phyloP scores from a whole-genome alignment of 2,329 filamentous ascomycete genomes.

The Onygenales sp. region DNA sequence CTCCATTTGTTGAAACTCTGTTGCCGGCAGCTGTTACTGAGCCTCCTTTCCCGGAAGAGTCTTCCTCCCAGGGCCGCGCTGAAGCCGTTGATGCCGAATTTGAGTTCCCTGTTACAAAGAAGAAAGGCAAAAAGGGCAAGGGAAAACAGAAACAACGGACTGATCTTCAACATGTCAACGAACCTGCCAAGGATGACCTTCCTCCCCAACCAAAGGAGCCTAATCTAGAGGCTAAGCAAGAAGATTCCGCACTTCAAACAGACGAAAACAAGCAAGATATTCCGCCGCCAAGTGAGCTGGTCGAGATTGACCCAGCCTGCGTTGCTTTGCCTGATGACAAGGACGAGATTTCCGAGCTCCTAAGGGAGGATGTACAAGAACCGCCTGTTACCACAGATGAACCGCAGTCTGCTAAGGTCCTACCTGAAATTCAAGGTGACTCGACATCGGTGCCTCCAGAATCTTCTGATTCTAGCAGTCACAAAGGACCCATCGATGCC shows the following conservation, averaged over 20 bases:
- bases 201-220: slow-evolving; percentile 9
- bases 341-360: slow-evolving; percentile 1
- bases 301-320: not conserved
- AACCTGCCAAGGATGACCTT: not conserved
- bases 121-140: slow-evolving; percentile 4
- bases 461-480: not conserved
- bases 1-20: not conserved
- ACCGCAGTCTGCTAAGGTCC: not conserved
- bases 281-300: not conserved
- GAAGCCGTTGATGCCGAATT: not conserved
- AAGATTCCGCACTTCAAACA: slow-evolving; percentile 1
- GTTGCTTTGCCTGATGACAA: not conserved
- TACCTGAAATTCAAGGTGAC: not conserved
- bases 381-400: not conserved
- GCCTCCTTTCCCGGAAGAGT: not conserved
- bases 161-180: not conserved
- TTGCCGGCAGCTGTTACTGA: not conserved
- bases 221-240: slow-evolving; percentile 9
- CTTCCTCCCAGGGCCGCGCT: not conserved
- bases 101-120: not conserved
- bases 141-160: not conserved
- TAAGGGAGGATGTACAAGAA: not conserved
- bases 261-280: not conserved
- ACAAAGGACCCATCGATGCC: not conserved
- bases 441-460: not conserved